phyloP scores from a whole-genome alignment of 2,329 filamentous ascomycete species.

The Cladosporium sp. region DNA sequence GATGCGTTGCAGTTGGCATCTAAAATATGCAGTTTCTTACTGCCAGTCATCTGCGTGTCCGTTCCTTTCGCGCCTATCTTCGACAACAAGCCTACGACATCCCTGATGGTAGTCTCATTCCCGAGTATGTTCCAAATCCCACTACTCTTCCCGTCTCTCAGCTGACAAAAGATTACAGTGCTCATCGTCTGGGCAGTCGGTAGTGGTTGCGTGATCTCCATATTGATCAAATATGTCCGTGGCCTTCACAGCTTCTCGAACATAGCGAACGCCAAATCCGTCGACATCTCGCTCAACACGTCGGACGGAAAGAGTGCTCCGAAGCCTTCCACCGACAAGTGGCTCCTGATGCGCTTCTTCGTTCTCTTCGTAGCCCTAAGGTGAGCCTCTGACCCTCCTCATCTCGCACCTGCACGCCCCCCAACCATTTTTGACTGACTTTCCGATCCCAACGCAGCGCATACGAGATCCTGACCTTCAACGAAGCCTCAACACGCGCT shows the following conservation, averaged over 20 bases:
- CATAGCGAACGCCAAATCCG: neutral
- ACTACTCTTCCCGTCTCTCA: neutral
- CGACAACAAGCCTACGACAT: conserved; percentile 1
- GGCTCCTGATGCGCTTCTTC: conserved; percentile 17
- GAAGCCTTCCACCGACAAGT: neutral
- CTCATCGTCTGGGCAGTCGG: conserved; percentile 15
- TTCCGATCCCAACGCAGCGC: conserved; percentile 4
- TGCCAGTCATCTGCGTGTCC: conserved; percentile 13
- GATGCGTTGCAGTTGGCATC: conserved; percentile 3
- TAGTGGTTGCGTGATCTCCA: conserved; percentile 14
- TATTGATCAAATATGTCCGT: conserved; percentile 17
- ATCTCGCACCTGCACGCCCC: neutral
- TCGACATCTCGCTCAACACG: neutral
- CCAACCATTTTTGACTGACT: neutral
- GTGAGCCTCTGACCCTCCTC: neutral
- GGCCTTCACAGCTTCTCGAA: conserved; percentile 12
- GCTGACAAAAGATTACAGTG: conserved; percentile 9
- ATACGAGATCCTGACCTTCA: conserved; percentile 12
- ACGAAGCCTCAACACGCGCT: conserved; percentile 14
- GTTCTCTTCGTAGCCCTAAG: conserved; percentile 14
- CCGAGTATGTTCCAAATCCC: conserved; percentile 4
- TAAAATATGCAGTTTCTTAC: conserved; percentile 9
- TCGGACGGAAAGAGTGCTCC: neutral
- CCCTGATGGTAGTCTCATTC: conserved; percentile 12
- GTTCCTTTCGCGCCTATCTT: conserved; percentile 13